Evolutionary conservation across 768 basidiomycete species (phyloP).

Genomic region (Flagelloscypha sp.): DNA sequence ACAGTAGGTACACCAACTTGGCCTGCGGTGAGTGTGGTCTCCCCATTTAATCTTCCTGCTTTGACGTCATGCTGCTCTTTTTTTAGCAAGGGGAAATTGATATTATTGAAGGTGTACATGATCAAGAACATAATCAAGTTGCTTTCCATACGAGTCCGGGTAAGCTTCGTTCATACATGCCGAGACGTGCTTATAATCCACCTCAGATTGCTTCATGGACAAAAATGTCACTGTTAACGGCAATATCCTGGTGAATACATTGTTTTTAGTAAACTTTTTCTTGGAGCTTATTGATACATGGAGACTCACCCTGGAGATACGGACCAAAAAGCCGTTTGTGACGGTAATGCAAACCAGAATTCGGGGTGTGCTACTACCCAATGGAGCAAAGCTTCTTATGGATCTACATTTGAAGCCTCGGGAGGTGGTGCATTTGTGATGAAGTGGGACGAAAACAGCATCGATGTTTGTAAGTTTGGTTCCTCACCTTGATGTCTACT

Average conservation of each 20-base stretch:
- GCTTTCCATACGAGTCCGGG: constrained; percentile 71
- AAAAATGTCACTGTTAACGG: too few relatives aligned
- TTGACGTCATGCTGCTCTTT: constrained; percentile 7
- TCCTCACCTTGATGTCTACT: background rate
- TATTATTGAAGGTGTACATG: constrained; percentile 79
- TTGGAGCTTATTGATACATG: too few relatives aligned
- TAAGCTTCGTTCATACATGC: constrained; percentile 18
- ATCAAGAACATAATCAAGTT: constrained; percentile 78
- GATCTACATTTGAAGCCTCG: constrained; percentile 69
- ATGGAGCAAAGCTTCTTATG: constrained; percentile 77
- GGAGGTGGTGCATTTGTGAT: constrained; percentile 83
- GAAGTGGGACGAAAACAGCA: constrained; percentile 78
- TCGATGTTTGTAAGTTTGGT: constrained; percentile 60
- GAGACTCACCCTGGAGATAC: too few relatives aligned
- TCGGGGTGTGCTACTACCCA: constrained; percentile 75
- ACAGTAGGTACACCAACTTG: constrained; percentile 51
- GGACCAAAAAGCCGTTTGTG: constrained; percentile 47
- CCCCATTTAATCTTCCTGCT: background rate
- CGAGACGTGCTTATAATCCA: too few relatives aligned
- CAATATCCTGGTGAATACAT: constrained; percentile 46
- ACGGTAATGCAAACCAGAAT: constrained; percentile 45
- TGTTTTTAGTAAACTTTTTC: too few relatives aligned
- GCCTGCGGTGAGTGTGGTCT: constrained; percentile 47
- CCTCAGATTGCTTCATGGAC: too few relatives aligned
- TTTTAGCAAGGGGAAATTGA: constrained; percentile 71